Base-by-base conservation (phyloP, 2,329 filamentous ascomycete species). In the Aspergillus sp. region DNA sequence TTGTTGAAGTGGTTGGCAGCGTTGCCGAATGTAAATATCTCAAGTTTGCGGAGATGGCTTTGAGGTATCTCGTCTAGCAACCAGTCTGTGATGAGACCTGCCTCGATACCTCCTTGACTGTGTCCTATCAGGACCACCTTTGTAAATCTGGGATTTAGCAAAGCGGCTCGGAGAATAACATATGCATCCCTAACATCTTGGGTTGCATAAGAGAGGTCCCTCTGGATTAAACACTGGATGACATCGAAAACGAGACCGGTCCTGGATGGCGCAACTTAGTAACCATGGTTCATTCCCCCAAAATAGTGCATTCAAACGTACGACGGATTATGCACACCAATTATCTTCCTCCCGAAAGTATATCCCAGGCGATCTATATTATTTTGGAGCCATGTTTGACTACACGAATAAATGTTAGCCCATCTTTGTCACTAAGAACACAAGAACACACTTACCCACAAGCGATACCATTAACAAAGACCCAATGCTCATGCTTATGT, bases 1-100 rank as follows among this genome's bases (percentile, higher is more conserved):
- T 91, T 91, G 72, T 92, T 92, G 77, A 91, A 93, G 71, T 93
- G 89, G 66, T 91, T 91, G 0, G 90, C 88, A 0, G 89, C 89
- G 57, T 85, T 89, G 27, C 89, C 90, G 70, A 93, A 93, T 0
- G 89, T 93, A 72, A 82, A 83, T 12, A 93, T 83, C 72, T 93
- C 89, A 0, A 92, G 80, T 65, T 91, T 89, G 2, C 79, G 73
- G 5, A 91, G 76, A 3, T 88, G 75, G 61, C 87, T 82, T 57
- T 86, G 84, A 0, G 88, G 83, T 12, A 91, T 74, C 68, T 92
- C 89, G 61, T 88, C 85, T 1, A 92, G 78, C 2, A 93, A 80
- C 87, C 89, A 90, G 74, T 95, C 90, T 6, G 93, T 73, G 5
- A 90, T 86, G 55, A 92, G 76, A 3, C 88, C 83, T 2, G 86